phyloP scores from a whole-genome alignment of 83 land plant species.

The Thuja plicata region DNA sequence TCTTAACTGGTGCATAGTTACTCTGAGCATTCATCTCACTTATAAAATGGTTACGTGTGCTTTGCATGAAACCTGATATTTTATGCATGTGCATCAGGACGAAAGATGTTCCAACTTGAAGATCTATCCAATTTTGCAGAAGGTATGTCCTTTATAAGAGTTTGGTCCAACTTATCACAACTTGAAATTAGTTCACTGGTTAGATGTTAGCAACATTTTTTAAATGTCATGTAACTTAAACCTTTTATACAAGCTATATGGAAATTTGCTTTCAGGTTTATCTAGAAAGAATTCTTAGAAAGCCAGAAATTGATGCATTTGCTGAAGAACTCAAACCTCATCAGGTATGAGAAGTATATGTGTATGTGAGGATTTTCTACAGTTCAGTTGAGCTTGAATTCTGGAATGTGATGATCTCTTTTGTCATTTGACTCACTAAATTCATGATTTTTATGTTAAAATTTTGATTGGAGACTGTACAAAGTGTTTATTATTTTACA shows the following conservation, averaged over 20 bases:
- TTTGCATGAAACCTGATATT: not conserved
- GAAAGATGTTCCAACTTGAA: conserved; percentile 97
- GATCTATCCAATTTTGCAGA: conserved; percentile 95
- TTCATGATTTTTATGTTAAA: not conserved
- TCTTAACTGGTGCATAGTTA: not conserved
- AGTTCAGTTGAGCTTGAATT: not conserved
- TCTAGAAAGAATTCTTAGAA: conserved; percentile 92
- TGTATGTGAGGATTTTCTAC: conserved; percentile 4
- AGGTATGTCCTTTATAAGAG: conserved; percentile 34
- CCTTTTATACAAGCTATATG: not conserved
- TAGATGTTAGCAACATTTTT: not conserved
- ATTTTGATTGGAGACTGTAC: conserved; percentile 1
- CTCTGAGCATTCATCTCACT: not conserved
- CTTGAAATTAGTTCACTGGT: conserved; percentile 14
- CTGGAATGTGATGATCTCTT: not conserved
- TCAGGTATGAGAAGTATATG: conserved; percentile 55
- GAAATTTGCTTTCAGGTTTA: conserved; percentile 61
- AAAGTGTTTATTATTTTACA: conserved; percentile 24
- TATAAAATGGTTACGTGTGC: not conserved
- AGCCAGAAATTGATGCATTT: conserved; percentile 99
- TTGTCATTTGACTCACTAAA: not conserved
- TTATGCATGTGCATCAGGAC: conserved; percentile 55
- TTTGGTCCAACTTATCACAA: not conserved
- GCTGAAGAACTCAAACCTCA: conserved; percentile 93
- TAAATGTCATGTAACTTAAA: not conserved